phyloP scores from a whole-genome alignment of 192 early-diverging fungal genomes.

The Coemansia sp. region DNA sequence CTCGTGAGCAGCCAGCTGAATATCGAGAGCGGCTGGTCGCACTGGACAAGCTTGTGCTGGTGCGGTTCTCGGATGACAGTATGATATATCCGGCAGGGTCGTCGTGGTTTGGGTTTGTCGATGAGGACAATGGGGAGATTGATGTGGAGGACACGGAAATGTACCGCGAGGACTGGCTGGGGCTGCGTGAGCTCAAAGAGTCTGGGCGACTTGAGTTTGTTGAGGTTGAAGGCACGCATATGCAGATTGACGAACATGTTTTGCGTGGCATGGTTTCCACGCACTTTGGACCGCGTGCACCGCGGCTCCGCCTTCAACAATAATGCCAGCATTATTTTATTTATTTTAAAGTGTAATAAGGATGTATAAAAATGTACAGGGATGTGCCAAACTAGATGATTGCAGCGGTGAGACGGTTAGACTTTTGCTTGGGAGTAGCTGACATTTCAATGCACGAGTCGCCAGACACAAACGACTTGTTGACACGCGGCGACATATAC shows the following conservation, averaged over 20 bases:
- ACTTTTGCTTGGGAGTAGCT: not conserved
- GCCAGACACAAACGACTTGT: not conserved
- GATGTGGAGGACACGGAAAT: constrained; percentile 58
- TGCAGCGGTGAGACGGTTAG: not conserved
- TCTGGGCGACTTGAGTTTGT: constrained; percentile 35
- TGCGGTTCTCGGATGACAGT: constrained; percentile 74
- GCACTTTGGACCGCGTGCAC: constrained; percentile 21
- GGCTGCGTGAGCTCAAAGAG: constrained; percentile 60
- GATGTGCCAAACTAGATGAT: constrained; percentile 4
- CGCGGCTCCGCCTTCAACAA: not conserved
- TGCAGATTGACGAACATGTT: constrained; percentile 32
- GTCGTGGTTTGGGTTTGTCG: constrained; percentile 73
- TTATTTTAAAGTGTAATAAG: not conserved
- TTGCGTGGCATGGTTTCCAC: constrained; percentile 28
- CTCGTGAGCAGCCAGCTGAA: constrained; percentile 50
- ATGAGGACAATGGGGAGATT: constrained; percentile 56
- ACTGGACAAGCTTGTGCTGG: constrained; percentile 79
- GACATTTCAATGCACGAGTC: not conserved
- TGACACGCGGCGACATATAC: constrained; percentile 11
- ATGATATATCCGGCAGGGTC: constrained; percentile 70
- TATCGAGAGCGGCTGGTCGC: constrained; percentile 62
- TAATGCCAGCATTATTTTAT: not conserved
- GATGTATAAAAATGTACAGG: not conserved
- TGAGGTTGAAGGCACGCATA: constrained; percentile 36
- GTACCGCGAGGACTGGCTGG: constrained; percentile 73